Evolutionary conservation across 371 early-diverging fungal species (phyloP).

Genomic region (Neoconidiobolus thromboides): DNA sequence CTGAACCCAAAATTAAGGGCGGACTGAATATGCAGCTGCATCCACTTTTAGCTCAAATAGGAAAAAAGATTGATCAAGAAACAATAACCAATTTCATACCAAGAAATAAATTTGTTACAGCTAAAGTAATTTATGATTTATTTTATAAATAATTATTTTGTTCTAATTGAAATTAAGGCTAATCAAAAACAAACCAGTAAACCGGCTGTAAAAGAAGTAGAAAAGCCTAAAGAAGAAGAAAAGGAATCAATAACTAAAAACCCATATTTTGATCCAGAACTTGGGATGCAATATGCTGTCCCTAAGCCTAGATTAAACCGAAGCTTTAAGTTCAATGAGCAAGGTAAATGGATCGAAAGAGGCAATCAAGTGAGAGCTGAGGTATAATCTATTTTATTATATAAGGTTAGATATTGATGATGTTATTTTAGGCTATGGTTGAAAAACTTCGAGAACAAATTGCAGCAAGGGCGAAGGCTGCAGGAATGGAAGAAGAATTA

Average conservation of each 20-base stretch:
- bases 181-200: conserved; percentile 11
- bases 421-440: conserved; percentile 26
- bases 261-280: conserved; percentile 64
- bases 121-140: conserved; percentile 16
- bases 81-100: conserved; percentile 15
- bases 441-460: conserved; percentile 73
- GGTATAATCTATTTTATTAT: neutral
- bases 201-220: conserved; percentile 21
- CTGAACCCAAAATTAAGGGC: conserved; percentile 1
- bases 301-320: conserved; percentile 30
- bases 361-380: conserved; percentile 57
- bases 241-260: conserved; percentile 39
- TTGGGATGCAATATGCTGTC: conserved; percentile 23
- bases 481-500: conserved; percentile 66
- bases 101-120: conserved; percentile 24
- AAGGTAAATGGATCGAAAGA: conserved; percentile 59
- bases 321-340: conserved; percentile 53
- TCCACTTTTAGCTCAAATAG: neutral
- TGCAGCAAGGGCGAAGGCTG: conserved; percentile 54
- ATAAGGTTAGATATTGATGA: neutral
- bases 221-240: conserved; percentile 18
- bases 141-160: neutral
- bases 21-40: neutral
- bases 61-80: neutral
- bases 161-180: conserved; percentile 14